Percentiles rank a stretch among this genome's conserved stretches.
Evolutionary conservation across 768 basidiomycete species (phyloP).

Genomic region (Collybia sordida): DNA sequence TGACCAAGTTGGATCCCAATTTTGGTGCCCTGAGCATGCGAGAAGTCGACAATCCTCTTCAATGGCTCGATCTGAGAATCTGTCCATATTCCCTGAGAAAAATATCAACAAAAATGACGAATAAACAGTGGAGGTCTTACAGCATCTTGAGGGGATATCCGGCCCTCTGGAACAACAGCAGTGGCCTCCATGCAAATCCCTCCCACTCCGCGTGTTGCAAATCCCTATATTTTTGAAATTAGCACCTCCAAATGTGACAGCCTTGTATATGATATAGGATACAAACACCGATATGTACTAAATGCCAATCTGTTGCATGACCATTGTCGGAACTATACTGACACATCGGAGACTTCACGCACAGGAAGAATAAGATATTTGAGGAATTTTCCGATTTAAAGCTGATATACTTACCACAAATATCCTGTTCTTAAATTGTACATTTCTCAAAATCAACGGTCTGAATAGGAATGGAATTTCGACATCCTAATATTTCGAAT

Average conservation of each 20-base stretch:
- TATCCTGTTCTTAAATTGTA: conserved; percentile 74
- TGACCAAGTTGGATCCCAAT: conserved; percentile 84
- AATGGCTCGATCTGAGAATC: conserved; percentile 74
- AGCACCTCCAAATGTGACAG: conserved; percentile 15
- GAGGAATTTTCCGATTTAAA: not conserved
- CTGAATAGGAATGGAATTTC: conserved; percentile 61
- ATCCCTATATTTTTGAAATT: conserved; percentile 34
- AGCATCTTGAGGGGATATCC: conserved; percentile 75
- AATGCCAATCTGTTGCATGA: conserved; percentile 80
- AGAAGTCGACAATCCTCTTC: conserved; percentile 72
- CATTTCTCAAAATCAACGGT: conserved; percentile 57
- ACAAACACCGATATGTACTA: conserved; percentile 70
- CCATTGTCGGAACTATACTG: conserved; percentile 77
- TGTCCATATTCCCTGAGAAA: conserved; percentile 61
- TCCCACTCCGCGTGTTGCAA: conserved; percentile 71
- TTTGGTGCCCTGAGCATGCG: conserved; percentile 63
- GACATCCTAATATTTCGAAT: conserved; percentile 41
- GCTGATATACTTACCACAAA: conserved; percentile 51
- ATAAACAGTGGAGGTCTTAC: no score
- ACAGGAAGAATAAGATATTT: not conserved
- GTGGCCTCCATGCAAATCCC: conserved; percentile 76
- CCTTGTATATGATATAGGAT: not conserved
- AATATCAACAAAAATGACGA: not conserved
- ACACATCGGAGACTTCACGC: conserved; percentile 71
- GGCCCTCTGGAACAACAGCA: conserved; percentile 69